Evolutionary conservation across 495 filamentous ascomycete species (phyloP), one percentile per base, ranked within the genome.

Genomic region (Lepidopterella palustris): DNA sequence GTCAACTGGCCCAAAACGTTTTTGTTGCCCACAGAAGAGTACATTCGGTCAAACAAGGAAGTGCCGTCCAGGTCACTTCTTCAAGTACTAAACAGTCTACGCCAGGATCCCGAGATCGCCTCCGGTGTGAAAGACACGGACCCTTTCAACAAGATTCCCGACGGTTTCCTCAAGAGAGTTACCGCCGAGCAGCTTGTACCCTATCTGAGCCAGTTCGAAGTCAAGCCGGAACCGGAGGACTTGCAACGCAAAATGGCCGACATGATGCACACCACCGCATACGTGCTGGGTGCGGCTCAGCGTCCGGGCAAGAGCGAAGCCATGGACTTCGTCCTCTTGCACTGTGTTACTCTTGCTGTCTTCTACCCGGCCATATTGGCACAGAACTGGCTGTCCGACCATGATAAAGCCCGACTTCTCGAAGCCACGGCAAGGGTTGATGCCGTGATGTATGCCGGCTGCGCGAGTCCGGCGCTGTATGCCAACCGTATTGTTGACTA

Each of bases 261-360:
- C 92, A 74, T 92, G 83, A 85, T 83, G 26, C 82, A 89, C 63
- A 75, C 78, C 0, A 70, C 51, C 65, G 76, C 82, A 1, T 89
- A 85, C 67, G 82, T 82, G 53, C 84, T 84, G 0, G 70, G 75
- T 3, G 76, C 79, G 1, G 80, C 89, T 2, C 77, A 87, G 60
- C 74, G 80, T 29, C 82, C 81, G 1, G 74, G 76, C 5, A 88
- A 91, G 64, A 54, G 74, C 20, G 71, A 83, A 58, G 89, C 83
- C 65, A 77, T 89, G 60, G 91, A 95, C 61, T 96, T 96, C 70
- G 92, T 87, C 74, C 78, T 82, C 68, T 86, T 95, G 74, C 86
- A 88, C 64, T 75, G 71, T 64, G 62, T 85, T 60, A 88, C 83
- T 62, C 73, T 70, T 27, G 79, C 80, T 9, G 81, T 87, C 24